Conservation (phyloP, 2,329 filamentous ascomycete species). For the Trichoderma sp. region DNA sequence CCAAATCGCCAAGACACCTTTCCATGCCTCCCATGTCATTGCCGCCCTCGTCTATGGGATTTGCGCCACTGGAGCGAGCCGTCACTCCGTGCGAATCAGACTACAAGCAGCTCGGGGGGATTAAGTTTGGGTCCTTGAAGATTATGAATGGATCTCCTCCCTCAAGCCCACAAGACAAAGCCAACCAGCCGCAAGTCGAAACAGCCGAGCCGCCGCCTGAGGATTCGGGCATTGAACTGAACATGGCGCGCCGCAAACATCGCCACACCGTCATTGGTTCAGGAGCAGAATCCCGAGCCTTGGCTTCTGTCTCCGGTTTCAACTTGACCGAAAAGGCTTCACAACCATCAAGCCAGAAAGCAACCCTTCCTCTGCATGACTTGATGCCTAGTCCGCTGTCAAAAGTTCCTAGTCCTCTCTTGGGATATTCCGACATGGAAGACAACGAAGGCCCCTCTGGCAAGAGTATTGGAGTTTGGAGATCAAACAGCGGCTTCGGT, state of each 20-base stretch:
- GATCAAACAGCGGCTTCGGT: slow-evolving; percentile 11
- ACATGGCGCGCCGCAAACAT: slow-evolving; percentile 3
- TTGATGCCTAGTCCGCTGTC: slow-evolving; percentile 5
- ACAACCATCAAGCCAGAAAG: background rate
- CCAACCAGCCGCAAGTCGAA: background rate
- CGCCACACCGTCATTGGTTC: background rate
- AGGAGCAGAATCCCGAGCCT: slow-evolving; percentile 16
- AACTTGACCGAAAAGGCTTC: background rate
- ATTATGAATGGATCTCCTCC: slow-evolving; percentile 59
- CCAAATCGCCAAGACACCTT: slow-evolving; percentile 28
- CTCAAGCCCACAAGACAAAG: slow-evolving; percentile 32
- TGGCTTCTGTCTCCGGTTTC: background rate
- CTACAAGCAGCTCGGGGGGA: slow-evolving; percentile 60
- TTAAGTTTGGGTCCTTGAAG: slow-evolving; percentile 59
- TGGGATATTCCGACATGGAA: background rate
- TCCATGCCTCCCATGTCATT: slow-evolving; percentile 34
- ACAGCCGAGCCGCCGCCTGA: background rate
- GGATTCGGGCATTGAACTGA: background rate
- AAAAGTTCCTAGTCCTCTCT: background rate
- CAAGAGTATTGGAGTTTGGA: background rate
- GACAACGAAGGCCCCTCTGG: background rate
- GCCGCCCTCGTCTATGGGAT: slow-evolving; percentile 25
- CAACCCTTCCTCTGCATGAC: background rate
- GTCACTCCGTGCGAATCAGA: slow-evolving; percentile 48
- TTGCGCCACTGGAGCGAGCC: slow-evolving; percentile 26